Conservation (phyloP, 495 filamentous ascomycete genomes). For the Aspergillus nidulans region DNA sequence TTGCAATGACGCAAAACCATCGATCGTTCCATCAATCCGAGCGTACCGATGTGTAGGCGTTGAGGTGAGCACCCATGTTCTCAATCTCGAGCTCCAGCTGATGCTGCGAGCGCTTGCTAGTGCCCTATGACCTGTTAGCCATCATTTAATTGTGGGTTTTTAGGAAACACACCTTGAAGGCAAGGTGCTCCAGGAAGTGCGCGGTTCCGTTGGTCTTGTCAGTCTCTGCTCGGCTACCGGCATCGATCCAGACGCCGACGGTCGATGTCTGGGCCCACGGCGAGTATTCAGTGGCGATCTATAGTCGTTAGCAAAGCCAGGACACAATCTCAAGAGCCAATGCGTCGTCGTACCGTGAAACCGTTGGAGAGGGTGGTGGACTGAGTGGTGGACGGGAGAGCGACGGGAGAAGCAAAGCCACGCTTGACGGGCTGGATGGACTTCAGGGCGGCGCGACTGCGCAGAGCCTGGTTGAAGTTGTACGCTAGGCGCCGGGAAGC, state of each 20-base stretch:
- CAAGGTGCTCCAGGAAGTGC: slow-evolving; percentile 98
- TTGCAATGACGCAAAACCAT: slow-evolving; percentile 4
- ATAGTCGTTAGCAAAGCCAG: slow-evolving; percentile 35
- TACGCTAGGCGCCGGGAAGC: slow-evolving; percentile 90
- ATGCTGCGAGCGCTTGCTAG: slow-evolving; percentile 84
- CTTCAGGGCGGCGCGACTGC: slow-evolving; percentile 71
- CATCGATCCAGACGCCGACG: slow-evolving; percentile 98
- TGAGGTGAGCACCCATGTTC: slow-evolving; percentile 99
- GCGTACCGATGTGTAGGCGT: slow-evolving; percentile 97
- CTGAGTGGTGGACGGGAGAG: slow-evolving; percentile 73
- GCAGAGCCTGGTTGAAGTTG: slow-evolving; percentile 81
- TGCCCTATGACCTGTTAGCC: slow-evolving; percentile 55
- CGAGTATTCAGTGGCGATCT: slow-evolving; percentile 98
- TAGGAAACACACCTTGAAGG: slow-evolving; percentile 76
- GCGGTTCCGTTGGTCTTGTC: slow-evolving; percentile 98
- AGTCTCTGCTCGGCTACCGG: slow-evolving; percentile 95
- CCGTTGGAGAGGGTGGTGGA: slow-evolving; percentile 95
- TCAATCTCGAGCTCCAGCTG: slow-evolving; percentile 99
- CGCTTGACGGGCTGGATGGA: slow-evolving; percentile 68
- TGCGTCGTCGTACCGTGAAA: slow-evolving; percentile 69
- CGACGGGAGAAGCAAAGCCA: slow-evolving; percentile 81
- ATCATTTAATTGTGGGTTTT: slow-evolving; percentile 10
- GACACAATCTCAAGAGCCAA: slow-evolving; percentile 22
- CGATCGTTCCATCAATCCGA: slow-evolving; percentile 16
- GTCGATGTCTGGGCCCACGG: slow-evolving; percentile 98